Conservation (phyloP, 2,329 filamentous ascomycete species). For the Macroventuria anomochaeta region DNA sequence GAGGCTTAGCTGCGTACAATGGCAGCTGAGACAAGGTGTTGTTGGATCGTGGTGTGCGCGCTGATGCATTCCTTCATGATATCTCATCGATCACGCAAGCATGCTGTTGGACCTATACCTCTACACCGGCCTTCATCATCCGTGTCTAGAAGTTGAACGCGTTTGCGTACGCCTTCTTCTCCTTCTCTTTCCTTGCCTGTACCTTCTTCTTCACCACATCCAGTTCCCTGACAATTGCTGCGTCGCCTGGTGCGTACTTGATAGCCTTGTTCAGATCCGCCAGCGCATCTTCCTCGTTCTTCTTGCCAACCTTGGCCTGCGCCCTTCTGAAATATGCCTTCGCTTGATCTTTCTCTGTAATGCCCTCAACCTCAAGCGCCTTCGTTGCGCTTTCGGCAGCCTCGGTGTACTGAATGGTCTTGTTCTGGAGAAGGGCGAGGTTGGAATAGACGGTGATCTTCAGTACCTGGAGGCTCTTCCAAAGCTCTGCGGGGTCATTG, state of each 20-base stretch:
- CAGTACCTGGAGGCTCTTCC: conserved; percentile 71
- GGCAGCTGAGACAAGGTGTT: neutral
- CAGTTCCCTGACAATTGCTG: conserved; percentile 76
- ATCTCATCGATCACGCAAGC: no score
- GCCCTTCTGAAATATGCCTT: conserved; percentile 90
- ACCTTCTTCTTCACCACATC: conserved; percentile 78
- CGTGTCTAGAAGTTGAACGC: conserved; percentile 67
- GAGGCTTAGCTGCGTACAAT: neutral
- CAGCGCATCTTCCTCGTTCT: conserved; percentile 80
- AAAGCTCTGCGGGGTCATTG: conserved; percentile 71
- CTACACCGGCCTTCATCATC: neutral
- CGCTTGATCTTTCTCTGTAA: conserved; percentile 77
- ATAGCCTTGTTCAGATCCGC: conserved; percentile 53
- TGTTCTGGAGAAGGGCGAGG: conserved; percentile 82
- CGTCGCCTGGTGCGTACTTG: conserved; percentile 69
- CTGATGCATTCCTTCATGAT: neutral
- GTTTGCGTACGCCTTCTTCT: conserved; percentile 92
- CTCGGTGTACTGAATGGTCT: conserved; percentile 75
- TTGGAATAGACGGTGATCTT: conserved; percentile 91
- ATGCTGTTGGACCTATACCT: no score
- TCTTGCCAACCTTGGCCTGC: conserved; percentile 74
- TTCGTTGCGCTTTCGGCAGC: conserved; percentile 72
- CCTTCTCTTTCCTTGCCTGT: conserved; percentile 77
- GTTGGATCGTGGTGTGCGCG: neutral
- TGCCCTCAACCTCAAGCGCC: conserved; percentile 70